Evolutionary conservation across 2,329 filamentous ascomycete genomes (phyloP).

Genomic region (Pseudogymnoascus sp.): DNA sequence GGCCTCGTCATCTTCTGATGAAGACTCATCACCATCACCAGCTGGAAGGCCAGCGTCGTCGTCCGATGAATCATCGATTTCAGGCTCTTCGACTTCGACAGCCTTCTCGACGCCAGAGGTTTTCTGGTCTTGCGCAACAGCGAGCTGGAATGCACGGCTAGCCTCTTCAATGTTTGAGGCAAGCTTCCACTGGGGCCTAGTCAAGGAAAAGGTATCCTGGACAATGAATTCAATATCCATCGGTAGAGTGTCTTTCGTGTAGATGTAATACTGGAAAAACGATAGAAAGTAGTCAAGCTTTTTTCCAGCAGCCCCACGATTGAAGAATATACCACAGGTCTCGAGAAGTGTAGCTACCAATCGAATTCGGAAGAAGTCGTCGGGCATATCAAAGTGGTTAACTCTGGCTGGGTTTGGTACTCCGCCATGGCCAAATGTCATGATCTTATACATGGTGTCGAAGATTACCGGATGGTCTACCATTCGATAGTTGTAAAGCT

Average conservation of each 20-base stretch:
- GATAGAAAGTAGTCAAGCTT: conserved; percentile 96
- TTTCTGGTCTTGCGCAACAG: conserved; percentile 86
- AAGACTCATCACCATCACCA: conserved; percentile 35
- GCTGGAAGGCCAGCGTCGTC: conserved; percentile 51
- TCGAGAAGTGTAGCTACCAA: conserved; percentile 83
- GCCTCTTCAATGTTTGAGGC: conserved; percentile 76
- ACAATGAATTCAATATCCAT: conserved; percentile 98
- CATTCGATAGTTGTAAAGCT: conserved; percentile 96
- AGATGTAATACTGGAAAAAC: conserved; percentile 95
- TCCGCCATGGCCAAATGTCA: conserved; percentile 86
- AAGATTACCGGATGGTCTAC: conserved; percentile 93
- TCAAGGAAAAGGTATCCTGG: conserved; percentile 79
- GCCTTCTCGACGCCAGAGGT: conserved; percentile 61
- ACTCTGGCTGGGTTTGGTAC: conserved; percentile 70
- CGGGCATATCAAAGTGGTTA: conserved; percentile 74
- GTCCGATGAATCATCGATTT: conserved; percentile 64
- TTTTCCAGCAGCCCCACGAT: conserved; percentile 85
- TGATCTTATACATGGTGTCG: conserved; percentile 86
- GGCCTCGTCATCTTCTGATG: conserved; percentile 39
- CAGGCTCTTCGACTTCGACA: conserved; percentile 62
- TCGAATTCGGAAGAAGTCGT: conserved; percentile 94
- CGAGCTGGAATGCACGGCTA: conserved; percentile 71
- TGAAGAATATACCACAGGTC: conserved; percentile 93
- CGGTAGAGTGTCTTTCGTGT: conserved; percentile 78
- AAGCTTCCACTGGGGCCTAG: conserved; percentile 88